phyloP scores from a whole-genome alignment of 2,329 filamentous ascomycete species.

The Cordyceps militaris region DNA sequence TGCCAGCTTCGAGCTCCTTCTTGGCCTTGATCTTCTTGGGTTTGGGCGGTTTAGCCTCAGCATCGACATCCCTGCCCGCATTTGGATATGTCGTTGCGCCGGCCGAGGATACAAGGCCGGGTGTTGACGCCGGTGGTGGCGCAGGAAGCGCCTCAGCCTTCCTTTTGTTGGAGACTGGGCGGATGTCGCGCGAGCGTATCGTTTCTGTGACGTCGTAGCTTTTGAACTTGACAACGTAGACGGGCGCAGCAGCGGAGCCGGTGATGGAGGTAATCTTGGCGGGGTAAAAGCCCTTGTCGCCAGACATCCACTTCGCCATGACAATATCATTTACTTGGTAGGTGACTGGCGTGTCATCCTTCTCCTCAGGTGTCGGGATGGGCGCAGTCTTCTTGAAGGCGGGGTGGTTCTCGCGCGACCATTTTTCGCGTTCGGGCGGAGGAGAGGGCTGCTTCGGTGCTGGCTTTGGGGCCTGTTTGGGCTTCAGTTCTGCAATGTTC shows the following conservation, averaged over 20 bases:
- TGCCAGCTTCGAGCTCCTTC: conserved; percentile 83
- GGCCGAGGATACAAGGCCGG: conserved; percentile 44
- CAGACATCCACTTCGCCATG: conserved; percentile 82
- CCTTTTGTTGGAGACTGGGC: conserved; percentile 71
- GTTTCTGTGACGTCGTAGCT: conserved; percentile 82
- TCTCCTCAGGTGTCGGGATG: conserved; percentile 38
- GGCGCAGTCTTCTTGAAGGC: conserved; percentile 54
- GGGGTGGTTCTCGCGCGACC: conserved; percentile 74
- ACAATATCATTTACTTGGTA: conserved; percentile 88
- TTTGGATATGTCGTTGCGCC: conserved; percentile 54
- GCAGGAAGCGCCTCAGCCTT: conserved; percentile 72
- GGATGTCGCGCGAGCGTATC: conserved; percentile 73
- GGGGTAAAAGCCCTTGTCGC: conserved; percentile 85
- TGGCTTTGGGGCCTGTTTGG: conserved; percentile 38
- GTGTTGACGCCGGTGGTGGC: conserved; percentile 28
- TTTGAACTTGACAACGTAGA: conserved; percentile 94
- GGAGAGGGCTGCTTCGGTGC: conserved; percentile 38
- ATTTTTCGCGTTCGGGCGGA: conserved; percentile 60
- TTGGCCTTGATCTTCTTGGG: conserved; percentile 88
- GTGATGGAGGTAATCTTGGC: conserved; percentile 91
- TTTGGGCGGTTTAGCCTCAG: conserved; percentile 62
- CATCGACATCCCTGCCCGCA: conserved; percentile 53
- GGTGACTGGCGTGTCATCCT: conserved; percentile 45
- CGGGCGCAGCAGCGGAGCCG: conserved; percentile 80
- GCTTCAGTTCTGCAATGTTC: conserved; percentile 72